phyloP scores from a whole-genome alignment of 2,329 filamentous ascomycete species.

The Fusarium chuoi region DNA sequence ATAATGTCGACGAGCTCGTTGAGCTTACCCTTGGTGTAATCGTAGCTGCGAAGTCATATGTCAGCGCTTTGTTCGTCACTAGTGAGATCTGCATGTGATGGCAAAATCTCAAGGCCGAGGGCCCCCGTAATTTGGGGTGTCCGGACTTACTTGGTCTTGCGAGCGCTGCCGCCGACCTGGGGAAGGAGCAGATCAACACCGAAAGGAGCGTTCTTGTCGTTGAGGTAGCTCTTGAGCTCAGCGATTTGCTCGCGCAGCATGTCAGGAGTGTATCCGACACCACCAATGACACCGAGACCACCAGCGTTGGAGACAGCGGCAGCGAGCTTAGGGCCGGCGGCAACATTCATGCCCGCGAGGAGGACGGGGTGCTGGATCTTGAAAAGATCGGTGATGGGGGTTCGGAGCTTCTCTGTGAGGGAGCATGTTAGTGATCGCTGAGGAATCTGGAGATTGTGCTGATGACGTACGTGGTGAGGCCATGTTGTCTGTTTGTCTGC shows the following conservation, averaged over 20 bases:
- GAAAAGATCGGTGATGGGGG: constrained; percentile 92
- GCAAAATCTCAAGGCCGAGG: not conserved
- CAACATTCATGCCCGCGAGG: constrained; percentile 99
- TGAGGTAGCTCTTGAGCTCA: constrained; percentile 89
- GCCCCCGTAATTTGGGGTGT: not conserved
- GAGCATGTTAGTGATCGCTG: constrained; percentile 21
- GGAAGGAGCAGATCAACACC: constrained; percentile 93
- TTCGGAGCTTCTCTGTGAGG: constrained; percentile 72
- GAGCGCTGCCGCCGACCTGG: constrained; percentile 91
- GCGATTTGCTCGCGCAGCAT: constrained; percentile 96
- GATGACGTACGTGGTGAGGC: constrained; percentile 79
- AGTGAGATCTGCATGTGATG: constrained; percentile 38
- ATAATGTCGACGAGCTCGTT: constrained; percentile 89
- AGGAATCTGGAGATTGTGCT: not conserved
- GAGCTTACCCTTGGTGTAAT: constrained; percentile 99
- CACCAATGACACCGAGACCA: constrained; percentile 95
- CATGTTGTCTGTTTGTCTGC: constrained; percentile 61
- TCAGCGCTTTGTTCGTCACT: constrained; percentile 13
- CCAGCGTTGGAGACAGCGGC: constrained; percentile 97
- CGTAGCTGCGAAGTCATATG: constrained; percentile 74
- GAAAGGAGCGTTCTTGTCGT: constrained; percentile 93
- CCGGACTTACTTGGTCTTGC: constrained; percentile 83
- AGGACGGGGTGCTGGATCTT: constrained; percentile 97
- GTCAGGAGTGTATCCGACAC: constrained; percentile 94
- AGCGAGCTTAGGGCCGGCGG: constrained; percentile 93